phyloP scores from a whole-genome alignment of 352 stramenopile genomes.

The Phytophthora hibernalis region DNA sequence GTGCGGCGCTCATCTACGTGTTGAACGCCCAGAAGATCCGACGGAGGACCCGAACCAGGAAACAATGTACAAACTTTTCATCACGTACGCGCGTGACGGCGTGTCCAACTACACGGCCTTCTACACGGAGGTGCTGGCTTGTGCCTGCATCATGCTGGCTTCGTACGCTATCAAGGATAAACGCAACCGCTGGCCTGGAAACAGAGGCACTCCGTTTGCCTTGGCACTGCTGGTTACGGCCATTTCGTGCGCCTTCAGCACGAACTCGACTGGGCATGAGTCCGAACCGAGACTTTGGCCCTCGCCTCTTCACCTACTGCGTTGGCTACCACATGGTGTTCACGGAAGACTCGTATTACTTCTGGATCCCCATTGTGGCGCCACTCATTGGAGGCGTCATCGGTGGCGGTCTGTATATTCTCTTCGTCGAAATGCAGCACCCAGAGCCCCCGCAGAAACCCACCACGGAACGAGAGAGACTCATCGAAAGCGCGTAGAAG shows the following conservation, averaged over 20 bases:
- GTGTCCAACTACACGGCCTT: constrained; percentile 39
- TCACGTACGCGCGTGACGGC: constrained; percentile 30
- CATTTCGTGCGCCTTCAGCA: constrained; percentile 51
- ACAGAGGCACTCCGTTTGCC: constrained; percentile 35
- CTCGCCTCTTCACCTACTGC: constrained; percentile 43
- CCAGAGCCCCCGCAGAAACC: constrained; percentile 25
- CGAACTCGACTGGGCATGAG: constrained; percentile 57
- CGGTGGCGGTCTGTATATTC: constrained; percentile 45
- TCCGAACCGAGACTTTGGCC: constrained; percentile 56
- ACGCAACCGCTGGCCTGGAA: constrained; percentile 29
- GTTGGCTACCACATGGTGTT: constrained; percentile 50
- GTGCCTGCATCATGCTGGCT: constrained; percentile 36
- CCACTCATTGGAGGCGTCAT: constrained; percentile 45
- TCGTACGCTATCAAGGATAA: constrained; percentile 40
- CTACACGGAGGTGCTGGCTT: constrained; percentile 40
- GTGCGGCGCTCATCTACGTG: constrained; percentile 33
- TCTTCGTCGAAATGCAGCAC: constrained; percentile 63
- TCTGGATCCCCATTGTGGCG: constrained; percentile 61
- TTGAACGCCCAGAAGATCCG: constrained; percentile 38
- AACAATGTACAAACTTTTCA: constrained; percentile 37
- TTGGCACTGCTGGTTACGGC: constrained; percentile 44
- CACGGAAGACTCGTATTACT: constrained; percentile 44
- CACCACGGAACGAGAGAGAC: constrained; percentile 2
- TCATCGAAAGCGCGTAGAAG: constrained; percentile 19
- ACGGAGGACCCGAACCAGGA: constrained; percentile 33